Evolutionary conservation across 208 protist genomes (phyloP).

Genomic region (Trypanosoma mega): DNA sequence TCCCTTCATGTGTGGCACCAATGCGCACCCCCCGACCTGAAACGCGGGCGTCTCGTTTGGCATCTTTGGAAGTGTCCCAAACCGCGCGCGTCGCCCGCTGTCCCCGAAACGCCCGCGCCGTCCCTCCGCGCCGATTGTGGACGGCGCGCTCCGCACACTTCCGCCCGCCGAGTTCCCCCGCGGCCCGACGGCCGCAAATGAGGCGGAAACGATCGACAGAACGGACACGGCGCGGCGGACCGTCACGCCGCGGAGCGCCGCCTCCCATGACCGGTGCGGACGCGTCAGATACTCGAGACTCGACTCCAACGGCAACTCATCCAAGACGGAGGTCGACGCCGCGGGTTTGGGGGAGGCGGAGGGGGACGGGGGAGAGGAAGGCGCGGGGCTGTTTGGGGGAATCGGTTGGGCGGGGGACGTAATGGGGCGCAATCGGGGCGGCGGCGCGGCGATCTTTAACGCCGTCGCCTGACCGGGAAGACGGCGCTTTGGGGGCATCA

Average conservation of each 20-base stretch:
- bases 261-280: conserved; percentile 87
- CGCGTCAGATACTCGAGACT: conserved; percentile 86
- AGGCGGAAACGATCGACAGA: conserved; percentile 44
- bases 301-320: conserved; percentile 70
- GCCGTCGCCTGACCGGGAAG: too few species aligned
- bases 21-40: too few species aligned
- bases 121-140: neutral
- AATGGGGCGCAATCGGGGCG: too few species aligned
- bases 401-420: too few species aligned
- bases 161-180: neutral
- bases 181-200: conserved; percentile 33
- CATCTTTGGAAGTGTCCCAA: neutral
- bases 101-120: too few species aligned
- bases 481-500: too few species aligned
- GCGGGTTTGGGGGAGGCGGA: neutral
- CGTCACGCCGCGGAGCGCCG: conserved; percentile 48
- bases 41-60: neutral
- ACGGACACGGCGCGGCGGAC: conserved; percentile 34
- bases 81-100: neutral
- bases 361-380: neutral
- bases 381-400: neutral
- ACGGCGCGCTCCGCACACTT: neutral
- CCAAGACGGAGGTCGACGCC: conserved; percentile 42
- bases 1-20: too few species aligned
- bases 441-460: too few species aligned